Evolutionary conservation across 768 basidiomycete species (phyloP), one percentile per base, ranked within the genome.

Genomic region (Podaxis sp.): DNA sequence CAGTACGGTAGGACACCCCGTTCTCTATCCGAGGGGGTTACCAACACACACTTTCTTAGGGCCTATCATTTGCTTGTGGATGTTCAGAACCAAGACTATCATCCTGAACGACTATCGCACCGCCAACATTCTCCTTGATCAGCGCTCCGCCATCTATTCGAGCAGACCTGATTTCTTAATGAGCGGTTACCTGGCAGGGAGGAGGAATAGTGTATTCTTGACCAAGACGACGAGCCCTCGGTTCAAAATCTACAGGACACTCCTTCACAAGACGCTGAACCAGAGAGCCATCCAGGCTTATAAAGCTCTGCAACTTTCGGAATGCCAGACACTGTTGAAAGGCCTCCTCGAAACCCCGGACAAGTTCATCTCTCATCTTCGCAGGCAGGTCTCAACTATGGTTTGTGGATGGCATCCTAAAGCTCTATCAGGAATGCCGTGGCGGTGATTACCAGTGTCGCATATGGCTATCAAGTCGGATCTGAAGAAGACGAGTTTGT

Each of bases 131-230:
- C 73, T 87, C 12, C 74, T 87, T 39, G 82, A 84, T 52, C 70
- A 72, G 36, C 78, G 82, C 11, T 80, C 82, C 8, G 69, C 68
- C 12, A 78, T 82, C 51, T 84, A 85, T 65, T 84, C 83, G 4
- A 82, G 82, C 64, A 72, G 83, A 36, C 83, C 82, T 0, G 64
- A 66, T 0, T 36, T 49, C 4, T 73, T 70, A 72, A 75, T 79
- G 73, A 52, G 64, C 30, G 67, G 69, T 15, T 72, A 73, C 5
- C 65, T 80, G 11, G 72, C 73, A 1, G 72, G 73, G 7, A 68
- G 75, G 17, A 68, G 70, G 38, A 46, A 63, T 33, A 65, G 68
- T 11, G 73, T 78, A 2, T 77, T 80, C 67, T 63, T 62, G 38
- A 73, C 75, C 7, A 71, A 71, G 4, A 71, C 69, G 11, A 36